phyloP scores from a whole-genome alignment of 192 early-diverging fungal genomes.

The Polychytrium aggregatum region DNA sequence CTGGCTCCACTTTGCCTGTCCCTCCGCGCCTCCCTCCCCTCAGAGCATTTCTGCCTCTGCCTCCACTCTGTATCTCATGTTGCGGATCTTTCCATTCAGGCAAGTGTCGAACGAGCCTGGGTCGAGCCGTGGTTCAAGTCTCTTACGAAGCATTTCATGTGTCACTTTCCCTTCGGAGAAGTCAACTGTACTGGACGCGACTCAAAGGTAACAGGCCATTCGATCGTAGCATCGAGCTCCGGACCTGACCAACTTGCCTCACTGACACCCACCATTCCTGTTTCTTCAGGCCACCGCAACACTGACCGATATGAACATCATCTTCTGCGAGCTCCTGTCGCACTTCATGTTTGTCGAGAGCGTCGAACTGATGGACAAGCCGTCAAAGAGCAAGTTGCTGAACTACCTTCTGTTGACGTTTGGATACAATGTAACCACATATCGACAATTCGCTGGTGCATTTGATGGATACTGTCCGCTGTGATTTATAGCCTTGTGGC shows the following conservation, averaged over 20 bases:
- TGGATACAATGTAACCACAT: slow-evolving; percentile 28
- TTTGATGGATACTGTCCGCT: not conserved
- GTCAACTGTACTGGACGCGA: slow-evolving; percentile 33
- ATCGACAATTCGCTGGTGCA: not conserved
- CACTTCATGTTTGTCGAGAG: slow-evolving; percentile 34
- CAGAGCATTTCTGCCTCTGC: no score
- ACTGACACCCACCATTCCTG: not conserved
- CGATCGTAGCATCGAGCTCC: no score
- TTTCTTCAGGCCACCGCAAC: slow-evolving; percentile 34
- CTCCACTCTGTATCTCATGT: no score
- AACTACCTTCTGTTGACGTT: slow-evolving; percentile 44
- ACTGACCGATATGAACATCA: slow-evolving; percentile 59
- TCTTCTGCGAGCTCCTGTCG: slow-evolving; percentile 53
- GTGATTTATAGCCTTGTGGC: not conserved
- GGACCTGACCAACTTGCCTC: not conserved
- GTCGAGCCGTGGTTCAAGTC: slow-evolving; percentile 37
- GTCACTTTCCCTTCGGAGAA: slow-evolving; percentile 67
- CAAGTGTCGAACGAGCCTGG: slow-evolving; percentile 22
- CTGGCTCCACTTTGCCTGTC: no score
- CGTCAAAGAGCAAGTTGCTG: slow-evolving; percentile 25
- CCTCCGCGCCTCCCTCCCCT: no score
- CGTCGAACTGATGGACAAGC: slow-evolving; percentile 12
- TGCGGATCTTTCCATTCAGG: no score
- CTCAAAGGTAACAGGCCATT: slow-evolving; percentile 30
- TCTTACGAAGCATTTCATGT: slow-evolving; percentile 55